phyloP scores from a whole-genome alignment of 2,329 filamentous ascomycete genomes.

The Dactylellina parvicollis region DNA sequence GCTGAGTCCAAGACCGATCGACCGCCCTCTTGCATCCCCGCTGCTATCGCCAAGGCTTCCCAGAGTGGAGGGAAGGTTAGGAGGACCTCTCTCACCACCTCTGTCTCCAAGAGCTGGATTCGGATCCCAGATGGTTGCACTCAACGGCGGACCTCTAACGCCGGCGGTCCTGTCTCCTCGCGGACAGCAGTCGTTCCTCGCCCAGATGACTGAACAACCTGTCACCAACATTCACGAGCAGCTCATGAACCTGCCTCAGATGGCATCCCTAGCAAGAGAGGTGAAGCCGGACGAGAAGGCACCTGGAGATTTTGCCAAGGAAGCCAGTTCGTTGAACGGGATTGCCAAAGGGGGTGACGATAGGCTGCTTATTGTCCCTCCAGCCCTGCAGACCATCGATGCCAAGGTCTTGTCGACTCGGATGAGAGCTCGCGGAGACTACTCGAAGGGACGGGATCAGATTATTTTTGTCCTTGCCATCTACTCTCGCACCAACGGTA shows the following conservation, averaged over 20 bases:
- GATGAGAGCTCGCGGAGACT: slow-evolving; percentile 64
- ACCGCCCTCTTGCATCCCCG: slow-evolving; percentile 57
- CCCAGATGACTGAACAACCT: slow-evolving; percentile 42
- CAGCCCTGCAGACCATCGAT: slow-evolving; percentile 81
- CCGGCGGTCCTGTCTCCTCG: slow-evolving; percentile 43
- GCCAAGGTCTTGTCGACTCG: slow-evolving; percentile 91
- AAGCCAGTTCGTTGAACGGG: slow-evolving; percentile 48
- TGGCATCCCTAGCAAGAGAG: slow-evolving; percentile 51
- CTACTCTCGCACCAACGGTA: slow-evolving; percentile 77
- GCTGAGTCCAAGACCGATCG: slow-evolving; percentile 56
- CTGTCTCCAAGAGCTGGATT: slow-evolving; percentile 56
- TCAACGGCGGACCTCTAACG: slow-evolving; percentile 42
- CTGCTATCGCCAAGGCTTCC: slow-evolving; percentile 51
- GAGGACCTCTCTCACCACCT: slow-evolving; percentile 55
- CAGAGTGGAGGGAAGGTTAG: slow-evolving; percentile 40
- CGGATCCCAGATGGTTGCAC: slow-evolving; percentile 41
- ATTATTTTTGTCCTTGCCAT: slow-evolving; percentile 84
- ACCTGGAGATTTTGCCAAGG: slow-evolving; percentile 51
- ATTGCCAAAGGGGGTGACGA: slow-evolving; percentile 53
- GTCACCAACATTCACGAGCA: slow-evolving; percentile 51
- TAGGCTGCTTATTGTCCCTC: slow-evolving; percentile 51
- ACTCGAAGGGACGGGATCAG: slow-evolving; percentile 50
- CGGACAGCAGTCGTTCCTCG: slow-evolving; percentile 31
- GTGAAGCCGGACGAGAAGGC: slow-evolving; percentile 53
- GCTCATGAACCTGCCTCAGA: slow-evolving; percentile 50